These are phyloP conservation scores for Termitomyces sp. DNA, from an alignment of 768 basidiomycete species.

Conservation along the genomic window DNA sequence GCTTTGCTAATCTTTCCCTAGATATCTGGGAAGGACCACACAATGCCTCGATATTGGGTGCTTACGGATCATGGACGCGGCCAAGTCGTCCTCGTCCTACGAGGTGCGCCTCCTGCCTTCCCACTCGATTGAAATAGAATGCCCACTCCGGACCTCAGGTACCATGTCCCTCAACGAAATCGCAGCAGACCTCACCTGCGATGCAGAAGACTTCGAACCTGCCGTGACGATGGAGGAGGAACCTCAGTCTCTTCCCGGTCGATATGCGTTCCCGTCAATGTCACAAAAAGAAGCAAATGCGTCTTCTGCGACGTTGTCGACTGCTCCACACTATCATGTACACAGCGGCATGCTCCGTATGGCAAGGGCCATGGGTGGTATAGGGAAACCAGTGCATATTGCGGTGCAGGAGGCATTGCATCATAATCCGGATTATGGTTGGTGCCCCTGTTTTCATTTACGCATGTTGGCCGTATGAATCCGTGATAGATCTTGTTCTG, in stretches of 20 bases:
- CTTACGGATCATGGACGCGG: constrained; percentile 71
- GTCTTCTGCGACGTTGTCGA: constrained; percentile 18
- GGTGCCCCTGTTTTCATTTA: constrained; percentile 15
- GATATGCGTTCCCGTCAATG: constrained; percentile 29
- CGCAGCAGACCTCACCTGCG: constrained; percentile 81
- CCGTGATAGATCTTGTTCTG: constrained; percentile 45
- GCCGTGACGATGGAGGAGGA: constrained; percentile 35
- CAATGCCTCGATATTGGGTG: constrained; percentile 85
- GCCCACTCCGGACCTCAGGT: constrained; percentile 28
- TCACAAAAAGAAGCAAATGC: constrained; percentile 15
- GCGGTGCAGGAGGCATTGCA: constrained; percentile 67
- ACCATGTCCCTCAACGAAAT: constrained; percentile 88
- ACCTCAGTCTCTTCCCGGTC: constrained; percentile 27
- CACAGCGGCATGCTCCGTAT: constrained; percentile 80
- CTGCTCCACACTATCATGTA: constrained; percentile 45
- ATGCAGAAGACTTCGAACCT: constrained; percentile 61
- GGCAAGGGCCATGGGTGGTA: constrained; percentile 72
- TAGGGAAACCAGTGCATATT: constrained; percentile 70
- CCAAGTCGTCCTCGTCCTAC: constrained; percentile 71
- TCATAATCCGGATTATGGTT: constrained; percentile 69
- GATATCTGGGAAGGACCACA: constrained; percentile 57
- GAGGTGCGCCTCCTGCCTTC: constrained; percentile 37
- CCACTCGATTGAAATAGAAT: neutral
- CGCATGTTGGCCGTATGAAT: constrained; percentile 22
- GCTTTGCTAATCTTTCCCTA: constrained; percentile 1